phyloP scores from a whole-genome alignment of 1,284 basidiomycete genomes.

The Mycena sp. region DNA sequence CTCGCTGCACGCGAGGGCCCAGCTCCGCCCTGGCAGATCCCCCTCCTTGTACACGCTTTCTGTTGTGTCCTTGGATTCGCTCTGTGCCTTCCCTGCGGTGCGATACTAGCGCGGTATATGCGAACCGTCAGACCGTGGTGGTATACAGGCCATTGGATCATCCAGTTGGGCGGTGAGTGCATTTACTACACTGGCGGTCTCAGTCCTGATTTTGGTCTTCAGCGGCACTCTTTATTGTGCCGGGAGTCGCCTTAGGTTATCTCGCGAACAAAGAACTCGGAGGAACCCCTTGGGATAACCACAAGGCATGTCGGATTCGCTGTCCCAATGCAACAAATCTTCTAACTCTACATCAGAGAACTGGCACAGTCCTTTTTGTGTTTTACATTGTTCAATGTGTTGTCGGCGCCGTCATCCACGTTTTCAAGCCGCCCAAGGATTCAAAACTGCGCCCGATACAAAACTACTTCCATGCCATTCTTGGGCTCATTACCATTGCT shows the following conservation, averaged over 20 bases:
- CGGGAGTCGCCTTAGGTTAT: slow-evolving; percentile 60
- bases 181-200: background rate
- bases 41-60: slow-evolving; percentile 2
- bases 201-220: background rate
- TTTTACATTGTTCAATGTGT: slow-evolving; percentile 67
- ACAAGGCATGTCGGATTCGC: slow-evolving; percentile 53
- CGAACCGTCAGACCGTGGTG: slow-evolving; percentile 62
- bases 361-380: slow-evolving; percentile 66
- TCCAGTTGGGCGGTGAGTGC: slow-evolving; percentile 56
- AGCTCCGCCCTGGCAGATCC: too few relatives aligned
- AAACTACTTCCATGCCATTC: slow-evolving; percentile 65
- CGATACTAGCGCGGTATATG: slow-evolving; percentile 64
- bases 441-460: slow-evolving; percentile 56
- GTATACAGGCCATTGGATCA: slow-evolving; percentile 64
- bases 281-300: slow-evolving; percentile 53
- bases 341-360: slow-evolving; percentile 48
- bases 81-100: slow-evolving; percentile 65
- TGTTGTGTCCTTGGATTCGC: slow-evolving; percentile 64
- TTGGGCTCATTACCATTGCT: slow-evolving; percentile 60
- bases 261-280: slow-evolving; percentile 49
- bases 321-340: background rate
- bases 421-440: slow-evolving; percentile 55
- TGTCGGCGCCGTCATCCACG: slow-evolving; percentile 70
- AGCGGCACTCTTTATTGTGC: slow-evolving; percentile 60
- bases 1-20: too few relatives aligned